Percentiles rank a stretch among this genome's conserved stretches.
These are phyloP conservation scores for Blastobotrys illinoisensis DNA, from an alignment of 1,139 yeast species.

Conservation along the genomic window DNA sequence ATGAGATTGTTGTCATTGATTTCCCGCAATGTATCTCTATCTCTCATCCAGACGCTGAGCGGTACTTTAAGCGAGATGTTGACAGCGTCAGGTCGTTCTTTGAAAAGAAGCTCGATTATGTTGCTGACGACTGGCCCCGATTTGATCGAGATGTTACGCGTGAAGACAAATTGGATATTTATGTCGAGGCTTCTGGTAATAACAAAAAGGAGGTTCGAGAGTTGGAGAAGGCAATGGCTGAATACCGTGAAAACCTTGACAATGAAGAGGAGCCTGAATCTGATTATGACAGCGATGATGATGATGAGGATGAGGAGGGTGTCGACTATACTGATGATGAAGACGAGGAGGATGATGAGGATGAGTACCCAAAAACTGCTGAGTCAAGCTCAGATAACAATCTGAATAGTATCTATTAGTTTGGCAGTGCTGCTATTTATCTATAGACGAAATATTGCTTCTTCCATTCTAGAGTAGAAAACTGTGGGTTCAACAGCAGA, in stretches of 20 bases:
- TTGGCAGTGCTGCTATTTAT: background rate
- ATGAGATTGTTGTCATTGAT: constrained; percentile 78
- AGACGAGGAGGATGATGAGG: constrained; percentile 27
- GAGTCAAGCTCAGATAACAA: constrained; percentile 13
- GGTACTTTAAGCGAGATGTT: constrained; percentile 86
- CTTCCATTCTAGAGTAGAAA: too few species aligned
- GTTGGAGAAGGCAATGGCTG: constrained; percentile 65
- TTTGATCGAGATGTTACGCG: constrained; percentile 72
- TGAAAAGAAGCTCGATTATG: constrained; percentile 67
- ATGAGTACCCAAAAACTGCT: constrained; percentile 32
- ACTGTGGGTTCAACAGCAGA: too few species aligned
- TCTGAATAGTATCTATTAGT: background rate
- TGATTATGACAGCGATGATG: constrained; percentile 33
- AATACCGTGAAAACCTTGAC: constrained; percentile 33
- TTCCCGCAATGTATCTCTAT: constrained; percentile 97
- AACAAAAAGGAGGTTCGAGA: constrained; percentile 68
- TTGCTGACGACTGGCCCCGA: constrained; percentile 75
- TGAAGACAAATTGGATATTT: constrained; percentile 63
- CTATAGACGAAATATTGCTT: background rate
- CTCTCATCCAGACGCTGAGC: constrained; percentile 82
- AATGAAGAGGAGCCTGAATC: constrained; percentile 35
- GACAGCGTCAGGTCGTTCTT: constrained; percentile 83
- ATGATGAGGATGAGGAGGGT: constrained; percentile 21
- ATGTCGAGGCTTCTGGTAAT: constrained; percentile 89
- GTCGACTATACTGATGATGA: constrained; percentile 14